Base-by-base conservation (phyloP, 768 basidiomycete genomes). In the Psilocybe subaeruginosa region DNA sequence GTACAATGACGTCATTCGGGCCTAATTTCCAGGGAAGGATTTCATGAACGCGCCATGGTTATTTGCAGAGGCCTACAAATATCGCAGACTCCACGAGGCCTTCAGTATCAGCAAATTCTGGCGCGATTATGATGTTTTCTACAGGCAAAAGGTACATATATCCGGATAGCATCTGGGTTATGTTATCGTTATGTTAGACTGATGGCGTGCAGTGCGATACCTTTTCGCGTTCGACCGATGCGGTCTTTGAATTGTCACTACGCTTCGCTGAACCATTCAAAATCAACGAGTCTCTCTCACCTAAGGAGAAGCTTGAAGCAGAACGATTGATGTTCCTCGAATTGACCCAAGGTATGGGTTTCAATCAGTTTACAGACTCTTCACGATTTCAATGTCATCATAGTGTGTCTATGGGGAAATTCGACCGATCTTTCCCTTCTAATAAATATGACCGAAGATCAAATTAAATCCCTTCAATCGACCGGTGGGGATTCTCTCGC, bases 11-110 rank as follows among this genome's bases (percentile, higher is more conserved):
- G 57, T 59, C 61, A 63, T 51, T 17, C 4, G 16, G 12, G 53
- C 29, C 41, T 60, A 33, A 16, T 29, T 48, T 31, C 45, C 48
- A 68, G 67, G 67, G 67, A 61, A 69, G 74, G 89, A 92, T 68
- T 95, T 94, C 70, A 96, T 96, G 93, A 95, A 92, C 72, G 94
- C 95, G 0, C 95, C 95, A 4, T 97, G 95, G 95, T 78, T 97
- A 16, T 97, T 98, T 68, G 96, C 95, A 19, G 95, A 97, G 73
- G 95, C 95, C 14, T 93, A 94, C 79, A 94, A 93, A 73, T 94
- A 94, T 72, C 90, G 93, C 66, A 87, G 93, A 62, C 84, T 98
- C 49, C 92, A 91, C 63, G 95, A 97, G 74, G 93, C 92, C 75
- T 98, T 98, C 79, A 94, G 91, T 63, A 79, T 93, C 61, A 92